Base-by-base conservation (phyloP, 495 filamentous ascomycete species). In the Daldinia grandis region DNA sequence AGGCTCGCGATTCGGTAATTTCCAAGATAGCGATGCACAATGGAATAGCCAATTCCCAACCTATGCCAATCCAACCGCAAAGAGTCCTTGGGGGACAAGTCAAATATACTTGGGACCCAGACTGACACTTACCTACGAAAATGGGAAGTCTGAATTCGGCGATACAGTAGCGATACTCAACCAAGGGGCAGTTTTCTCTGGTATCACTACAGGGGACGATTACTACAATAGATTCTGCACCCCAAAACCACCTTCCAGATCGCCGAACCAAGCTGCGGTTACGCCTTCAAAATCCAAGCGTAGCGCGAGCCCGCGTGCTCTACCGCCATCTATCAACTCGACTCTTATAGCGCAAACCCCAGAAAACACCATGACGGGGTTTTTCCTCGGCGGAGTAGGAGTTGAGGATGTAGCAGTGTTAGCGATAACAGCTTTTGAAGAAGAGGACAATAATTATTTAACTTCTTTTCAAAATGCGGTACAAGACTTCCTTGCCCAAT, bases 391-490 rank as follows among this genome's bases (percentile, higher is more conserved):
- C 58, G 78, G 75, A 1, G 74, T 77, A 4, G 80, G 76, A 0
- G 84, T 83, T 60, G 72, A 80, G 0, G 78, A 80, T 44, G 76
- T 81, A 4, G 82, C 79, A 3, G 78, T 82, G 1, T 62, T 82
- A 12, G 68, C 74, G 0, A 60, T 80, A 19, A 40, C 73, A 0
- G 44, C 62, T 0, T 81, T 80, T 51, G 58, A 38, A 4, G 75
- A 75, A 1, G 58, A 66, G 2, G 60, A 38, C 42, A 56, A 59
- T 15, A 49, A 69, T 5, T 77, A 83, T 74, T 25, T 73, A 47
- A 1, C 60, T 60, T 19, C 71, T 19, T 85, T 86, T 70, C 81
- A 83, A 60, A 60, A 74, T 6, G 76, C 79, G 0, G 76, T 78
- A 10, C 68, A 75, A 24, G 56, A 72, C 0, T 85, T 86, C 71